Evolutionary conservation across 1,284 basidiomycete species (phyloP), one percentile per base, ranked within the genome.

Genomic region (Irpex lacteus): DNA sequence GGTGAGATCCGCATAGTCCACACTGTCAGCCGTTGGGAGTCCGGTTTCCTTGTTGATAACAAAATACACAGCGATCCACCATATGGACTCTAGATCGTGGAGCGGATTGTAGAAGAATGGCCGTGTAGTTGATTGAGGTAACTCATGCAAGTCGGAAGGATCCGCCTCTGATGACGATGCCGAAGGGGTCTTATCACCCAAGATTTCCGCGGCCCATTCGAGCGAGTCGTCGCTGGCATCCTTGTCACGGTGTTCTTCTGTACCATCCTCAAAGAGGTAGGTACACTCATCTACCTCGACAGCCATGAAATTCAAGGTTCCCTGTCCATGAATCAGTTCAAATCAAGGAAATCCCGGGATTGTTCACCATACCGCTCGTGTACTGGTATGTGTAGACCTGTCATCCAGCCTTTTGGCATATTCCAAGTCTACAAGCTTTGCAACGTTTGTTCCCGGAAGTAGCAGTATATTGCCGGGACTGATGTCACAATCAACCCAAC

Each of bases 401-500:
- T 47, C 49, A 32, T 37, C 47, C n/a, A 38, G 18, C 19, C 34
- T 11, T 32, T 63, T 60, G 7, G 64, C 61, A 52, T 60, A 63
- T 19, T 63, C 64, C 6, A 65, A 36, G 47, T 67, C 60, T 2
- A 58, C 37, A 9, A 67, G 21, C 15, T 37, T 57, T 6, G 54
- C 60, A n/a, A 18, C 19, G 50, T 52, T 52, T 11, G 11, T 7
- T 36, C 57, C 61, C 15, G 62, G 38, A 19, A 50, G 36, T 13
- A 63, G n/a, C 7, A 67, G 57, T 7, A 67, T 65, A 38, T 65
- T 67, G 5, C 64, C 61, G 5, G 60, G 8, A 44, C 66, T 65
- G 36, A 65, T 44, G 59, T 65, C 64, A 6, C 64, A 37, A 50
- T 65, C 61, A 5, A 65, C 61, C 64, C 64, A 65, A 9, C 66